A percentile compares a stretch with the other conserved stretches of the same genome.
Evolutionary conservation across 345 rosid species (phyloP).

Genomic region (Bruguiera parviflora): DNA sequence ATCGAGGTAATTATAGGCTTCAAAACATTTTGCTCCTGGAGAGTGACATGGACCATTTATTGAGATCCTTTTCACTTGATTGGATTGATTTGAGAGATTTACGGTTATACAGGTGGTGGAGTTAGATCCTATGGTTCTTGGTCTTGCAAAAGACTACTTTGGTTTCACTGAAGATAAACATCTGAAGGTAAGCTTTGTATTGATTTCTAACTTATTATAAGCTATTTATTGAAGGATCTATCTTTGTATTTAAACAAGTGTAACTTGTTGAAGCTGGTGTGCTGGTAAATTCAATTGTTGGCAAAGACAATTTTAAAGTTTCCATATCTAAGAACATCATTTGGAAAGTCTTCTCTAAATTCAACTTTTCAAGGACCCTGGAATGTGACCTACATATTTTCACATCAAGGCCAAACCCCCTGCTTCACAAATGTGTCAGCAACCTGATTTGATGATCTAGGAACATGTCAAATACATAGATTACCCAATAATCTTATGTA

Average conservation of each 20-base stretch:
- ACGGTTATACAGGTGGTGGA: slow-evolving; percentile 65
- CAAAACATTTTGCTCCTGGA: not conserved
- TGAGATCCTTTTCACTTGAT: slow-evolving; percentile 6
- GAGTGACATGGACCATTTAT: not conserved
- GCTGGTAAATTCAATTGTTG: too few relatives aligned
- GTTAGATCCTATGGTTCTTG: slow-evolving; percentile 61
- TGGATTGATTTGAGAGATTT: slow-evolving; percentile 13
- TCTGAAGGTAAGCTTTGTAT: slow-evolving; percentile 52
- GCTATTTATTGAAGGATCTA: not conserved
- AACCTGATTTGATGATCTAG: too few relatives aligned
- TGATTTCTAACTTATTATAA: not conserved
- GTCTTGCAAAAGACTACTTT: slow-evolving; percentile 67
- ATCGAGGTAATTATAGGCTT: slow-evolving; percentile 52
- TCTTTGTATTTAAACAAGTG: not conserved
- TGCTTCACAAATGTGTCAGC: too few relatives aligned
- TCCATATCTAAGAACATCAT: too few relatives aligned
- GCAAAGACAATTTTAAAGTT: too few relatives aligned
- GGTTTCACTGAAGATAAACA: slow-evolving; percentile 51
- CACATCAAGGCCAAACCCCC: too few relatives aligned
- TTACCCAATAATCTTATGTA: too few relatives aligned
- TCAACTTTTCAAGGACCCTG: too few relatives aligned
- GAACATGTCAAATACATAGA: too few relatives aligned
- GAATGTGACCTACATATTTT: too few relatives aligned
- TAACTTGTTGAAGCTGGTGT: not conserved
- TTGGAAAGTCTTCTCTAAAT: too few relatives aligned